Evolutionary conservation across 257 asterid genomes (phyloP).

Genomic region (Linderniella brevidens): DNA sequence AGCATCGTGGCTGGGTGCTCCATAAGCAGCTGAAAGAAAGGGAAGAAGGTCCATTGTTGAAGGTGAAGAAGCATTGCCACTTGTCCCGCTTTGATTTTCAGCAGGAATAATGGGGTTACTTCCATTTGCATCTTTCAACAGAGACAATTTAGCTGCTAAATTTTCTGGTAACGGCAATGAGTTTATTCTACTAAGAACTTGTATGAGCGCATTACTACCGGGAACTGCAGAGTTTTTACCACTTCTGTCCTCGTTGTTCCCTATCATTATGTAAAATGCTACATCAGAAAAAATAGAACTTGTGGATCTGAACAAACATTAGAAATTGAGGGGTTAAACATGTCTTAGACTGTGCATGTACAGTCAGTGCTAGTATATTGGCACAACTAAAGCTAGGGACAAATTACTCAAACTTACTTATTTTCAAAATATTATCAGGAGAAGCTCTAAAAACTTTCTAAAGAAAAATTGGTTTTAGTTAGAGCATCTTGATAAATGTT

Average conservation of each 20-base stretch:
- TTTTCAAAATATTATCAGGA: too few species aligned
- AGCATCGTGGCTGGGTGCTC: conserved; percentile 13
- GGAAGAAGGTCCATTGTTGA: conserved; percentile 70
- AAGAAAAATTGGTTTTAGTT: too few species aligned
- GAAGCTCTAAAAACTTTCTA: too few species aligned
- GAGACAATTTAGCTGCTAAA: conserved; percentile 23
- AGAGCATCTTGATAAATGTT: neutral
- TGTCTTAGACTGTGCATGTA: too few species aligned
- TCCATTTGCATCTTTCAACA: conserved; percentile 15
- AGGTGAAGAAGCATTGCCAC: conserved; percentile 24
- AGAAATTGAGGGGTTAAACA: neutral
- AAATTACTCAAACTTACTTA: too few species aligned
- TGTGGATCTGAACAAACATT: neutral
- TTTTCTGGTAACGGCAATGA: conserved; percentile 45
- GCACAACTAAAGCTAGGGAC: too few species aligned
- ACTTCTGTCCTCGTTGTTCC: conserved; percentile 28
- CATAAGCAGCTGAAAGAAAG: conserved; percentile 38
- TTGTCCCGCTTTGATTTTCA: conserved; percentile 18
- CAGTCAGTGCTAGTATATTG: too few species aligned
- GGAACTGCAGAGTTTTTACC: conserved; percentile 22
- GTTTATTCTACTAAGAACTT: conserved; percentile 47
- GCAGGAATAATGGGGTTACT: conserved; percentile 18
- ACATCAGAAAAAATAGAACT: neutral
- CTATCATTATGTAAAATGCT: conserved; percentile 16
- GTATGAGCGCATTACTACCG: conserved; percentile 48